Base-by-base conservation (phyloP, 2,329 filamentous ascomycete genomes). In the Tolypocladium pustulatum region DNA sequence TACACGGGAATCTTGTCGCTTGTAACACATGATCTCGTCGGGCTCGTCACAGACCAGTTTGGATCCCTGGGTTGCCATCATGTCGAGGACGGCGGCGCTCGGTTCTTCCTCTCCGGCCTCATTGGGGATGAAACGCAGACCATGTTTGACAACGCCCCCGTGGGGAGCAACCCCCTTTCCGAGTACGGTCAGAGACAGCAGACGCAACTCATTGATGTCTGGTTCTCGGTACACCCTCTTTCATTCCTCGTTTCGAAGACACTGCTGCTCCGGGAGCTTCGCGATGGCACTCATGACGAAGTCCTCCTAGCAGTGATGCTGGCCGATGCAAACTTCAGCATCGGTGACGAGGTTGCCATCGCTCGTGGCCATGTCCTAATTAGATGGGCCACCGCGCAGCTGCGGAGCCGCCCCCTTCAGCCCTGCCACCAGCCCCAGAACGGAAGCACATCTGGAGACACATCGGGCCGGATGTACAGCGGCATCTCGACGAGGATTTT, bases 171-270 rank as follows among this genome's bases (percentile, higher is more conserved):
- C 54, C 69, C 70, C 25, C 58, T 72, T 5, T 63, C 64, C 32
- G 67, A 67, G 49, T 68, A 71, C 36, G 68, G 69, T 8, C 66
- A 66, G 36, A 61, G 70, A 37, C 70, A 72, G 38, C 67, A 69
- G 57, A 71, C 65, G 9, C 71, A 73, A 57, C 64, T 76, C 30
- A 71, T 76, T 51, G 74, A 76, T 55, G 68, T 76, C 30, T 76
- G 74, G 74, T 76, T 72, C 58, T 73, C 71, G 0, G 61, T 67
- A 15, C 74, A 76, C 52, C 74, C 74, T 32, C 62, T 76, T 8
- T 73, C 73, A 10, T 70, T 72, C 57, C 65, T 75, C 20, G 65
- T 76, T 20, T 76, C 73, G 57, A 76, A 76, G 62, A 75, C 73
- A 1, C 62, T 76, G 10, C 66, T 76, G 10, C 66, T 75, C 20